Percentiles rank a stretch among this genome's conserved stretches.
These are phyloP conservation scores for Paradendryphiella salina DNA, from an alignment of 2,329 filamentous ascomycete species.

Conservation along the genomic window DNA sequence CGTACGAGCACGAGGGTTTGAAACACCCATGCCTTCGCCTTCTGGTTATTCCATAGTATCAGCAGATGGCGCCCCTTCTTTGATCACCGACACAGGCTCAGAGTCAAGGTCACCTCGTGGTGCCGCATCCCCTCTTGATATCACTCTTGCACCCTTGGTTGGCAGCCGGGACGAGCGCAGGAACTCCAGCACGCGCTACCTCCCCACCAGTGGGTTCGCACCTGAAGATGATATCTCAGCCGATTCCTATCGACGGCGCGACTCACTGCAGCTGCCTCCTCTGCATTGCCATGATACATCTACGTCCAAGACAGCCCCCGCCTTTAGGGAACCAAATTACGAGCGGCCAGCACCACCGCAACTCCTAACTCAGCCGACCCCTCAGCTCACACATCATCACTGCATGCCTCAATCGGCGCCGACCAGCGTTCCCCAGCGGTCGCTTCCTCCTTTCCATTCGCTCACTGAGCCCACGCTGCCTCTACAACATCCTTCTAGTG, in stretches of 20 bases:
- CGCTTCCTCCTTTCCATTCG: constrained; percentile 40
- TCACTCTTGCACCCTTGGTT: constrained; percentile 45
- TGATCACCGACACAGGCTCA: constrained; percentile 67
- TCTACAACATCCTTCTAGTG: constrained; percentile 27
- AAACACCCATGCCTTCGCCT: constrained; percentile 66
- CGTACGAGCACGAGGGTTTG: constrained; percentile 45
- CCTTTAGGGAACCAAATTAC: constrained; percentile 33
- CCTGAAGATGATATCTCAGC: constrained; percentile 40
- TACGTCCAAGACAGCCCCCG: constrained; percentile 13
- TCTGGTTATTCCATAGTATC: constrained; percentile 65
- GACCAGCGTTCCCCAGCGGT: constrained; percentile 29
- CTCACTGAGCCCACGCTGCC: constrained; percentile 40
- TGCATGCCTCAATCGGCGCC: constrained; percentile 36
- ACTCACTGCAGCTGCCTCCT: constrained; percentile 43
- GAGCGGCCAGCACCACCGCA: constrained; percentile 34
- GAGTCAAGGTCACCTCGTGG: constrained; percentile 53
- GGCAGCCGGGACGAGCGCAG: constrained; percentile 45
- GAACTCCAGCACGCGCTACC: constrained; percentile 42
- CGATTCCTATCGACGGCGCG: constrained; percentile 34
- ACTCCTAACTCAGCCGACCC: constrained; percentile 40
- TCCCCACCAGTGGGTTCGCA: constrained; percentile 47
- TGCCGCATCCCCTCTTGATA: constrained; percentile 53
- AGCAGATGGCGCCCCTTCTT: constrained; percentile 65
- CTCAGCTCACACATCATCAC: constrained; percentile 39
- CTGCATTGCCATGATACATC: constrained; percentile 29